Conservation (phyloP, 2,329 filamentous ascomycete species). For the Calonectria multiphialidica region DNA sequence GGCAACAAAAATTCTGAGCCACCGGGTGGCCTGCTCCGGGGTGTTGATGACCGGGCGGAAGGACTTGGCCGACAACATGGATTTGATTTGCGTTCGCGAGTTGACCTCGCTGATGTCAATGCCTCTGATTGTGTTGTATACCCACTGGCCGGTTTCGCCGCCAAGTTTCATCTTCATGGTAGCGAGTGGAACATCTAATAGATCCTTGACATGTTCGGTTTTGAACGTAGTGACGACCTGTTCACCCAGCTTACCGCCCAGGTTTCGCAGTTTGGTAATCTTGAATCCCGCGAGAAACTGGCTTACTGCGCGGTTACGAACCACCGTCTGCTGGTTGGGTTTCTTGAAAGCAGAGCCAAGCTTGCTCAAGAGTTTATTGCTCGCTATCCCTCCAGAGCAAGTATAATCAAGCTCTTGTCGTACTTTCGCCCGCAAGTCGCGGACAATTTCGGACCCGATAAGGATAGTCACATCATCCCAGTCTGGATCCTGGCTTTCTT, state of each 20-base stretch:
- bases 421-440: conserved; percentile 77
- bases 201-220: conserved; percentile 82
- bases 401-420: conserved; percentile 83
- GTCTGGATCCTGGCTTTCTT: conserved; percentile 85
- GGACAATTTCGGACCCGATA: conserved; percentile 90
- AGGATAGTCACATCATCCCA: conserved; percentile 95
- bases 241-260: conserved; percentile 95
- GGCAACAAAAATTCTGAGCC: conserved; percentile 91
- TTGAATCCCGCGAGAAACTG: conserved; percentile 88
- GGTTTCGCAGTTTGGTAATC: conserved; percentile 92
- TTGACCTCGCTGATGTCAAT: conserved; percentile 91
- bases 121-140: conserved; percentile 87
- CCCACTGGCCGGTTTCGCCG: conserved; percentile 87
- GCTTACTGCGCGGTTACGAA: conserved; percentile 84
- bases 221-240: conserved; percentile 85
- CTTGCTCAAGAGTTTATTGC: conserved; percentile 96
- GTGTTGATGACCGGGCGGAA: conserved; percentile 88
- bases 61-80: conserved; percentile 96
- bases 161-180: conserved; percentile 83
- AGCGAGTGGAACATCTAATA: conserved; percentile 79
- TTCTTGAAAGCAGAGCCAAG: conserved; percentile 93
- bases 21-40: conserved; percentile 82
- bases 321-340: conserved; percentile 93
- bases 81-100: conserved; percentile 92
- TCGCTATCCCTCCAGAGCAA: conserved; percentile 88